A percentile compares a stretch with the other conserved stretches of the same genome.
Conservation (phyloP, 1,284 basidiomycete genomes). For the Ceratobasidium theobromae region DNA sequence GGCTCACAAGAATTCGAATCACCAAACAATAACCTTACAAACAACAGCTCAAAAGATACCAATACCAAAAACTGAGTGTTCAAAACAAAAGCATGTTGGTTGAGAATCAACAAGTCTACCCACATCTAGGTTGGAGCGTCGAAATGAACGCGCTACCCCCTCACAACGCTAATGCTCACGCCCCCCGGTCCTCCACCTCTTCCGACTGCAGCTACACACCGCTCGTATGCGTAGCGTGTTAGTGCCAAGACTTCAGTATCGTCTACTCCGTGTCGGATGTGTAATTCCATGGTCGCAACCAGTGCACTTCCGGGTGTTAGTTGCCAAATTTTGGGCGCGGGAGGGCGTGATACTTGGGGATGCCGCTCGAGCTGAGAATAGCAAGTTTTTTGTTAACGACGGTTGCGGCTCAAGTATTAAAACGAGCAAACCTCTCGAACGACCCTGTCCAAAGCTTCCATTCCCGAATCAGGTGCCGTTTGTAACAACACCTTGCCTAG, state of each 20-base stretch:
- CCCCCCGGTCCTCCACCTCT: conserved; percentile 36
- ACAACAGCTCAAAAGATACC: too few species aligned
- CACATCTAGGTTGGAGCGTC: too few species aligned
- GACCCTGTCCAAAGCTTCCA: conserved; percentile 74
- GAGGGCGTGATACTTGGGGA: conserved; percentile 72
- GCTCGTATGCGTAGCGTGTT: conserved; percentile 70
- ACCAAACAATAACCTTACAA: too few species aligned
- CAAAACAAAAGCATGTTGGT: too few species aligned
- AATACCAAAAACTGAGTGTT: too few species aligned
- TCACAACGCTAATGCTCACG: conserved; percentile 37
- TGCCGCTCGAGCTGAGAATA: conserved; percentile 69
- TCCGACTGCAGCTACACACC: conserved; percentile 39
- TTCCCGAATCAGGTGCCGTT: conserved; percentile 75
- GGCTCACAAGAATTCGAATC: too few species aligned
- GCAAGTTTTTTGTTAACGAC: not conserved
- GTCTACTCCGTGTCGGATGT: conserved; percentile 65
- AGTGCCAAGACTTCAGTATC: conserved; percentile 74
- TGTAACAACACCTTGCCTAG: conserved; percentile 84
- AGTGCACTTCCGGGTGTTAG: conserved; percentile 57
- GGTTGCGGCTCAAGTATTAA: not conserved
- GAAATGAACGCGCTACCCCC: not conserved
- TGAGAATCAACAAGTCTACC: too few species aligned
- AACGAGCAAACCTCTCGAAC: conserved; percentile 68
- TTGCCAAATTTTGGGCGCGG: conserved; percentile 85
- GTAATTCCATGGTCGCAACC: conserved; percentile 80